Base-by-base conservation (phyloP, 495 filamentous ascomycete species). In the Patellaria atrata region DNA sequence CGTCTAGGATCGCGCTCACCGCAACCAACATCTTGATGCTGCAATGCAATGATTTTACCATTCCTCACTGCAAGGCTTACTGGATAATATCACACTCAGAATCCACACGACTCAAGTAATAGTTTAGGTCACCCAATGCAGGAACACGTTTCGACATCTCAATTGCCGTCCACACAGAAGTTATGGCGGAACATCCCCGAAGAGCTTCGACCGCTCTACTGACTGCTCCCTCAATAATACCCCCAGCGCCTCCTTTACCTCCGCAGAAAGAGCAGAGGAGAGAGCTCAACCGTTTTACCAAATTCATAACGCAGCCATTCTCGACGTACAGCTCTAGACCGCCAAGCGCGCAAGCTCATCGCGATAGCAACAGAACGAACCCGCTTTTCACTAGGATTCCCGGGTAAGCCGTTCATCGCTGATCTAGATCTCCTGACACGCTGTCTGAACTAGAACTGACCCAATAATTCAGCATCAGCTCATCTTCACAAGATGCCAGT, bases 401-500 rank as follows among this genome's bases (percentile, higher is more conserved):
- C 13, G 40, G 44, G 44, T 47, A 35, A 37, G 47, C 39, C 9
- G 11, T 11, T 25, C 11, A 5, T n/a, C 21, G 21, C 17, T 22
- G 8, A n/a, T 16, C 15, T 16, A 1, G 1, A 31, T 16, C 10
- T 31, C 15, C 17, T 1, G 4, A 15, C 14, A 17, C 27, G 28
- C 15, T 10, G 29, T 19, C 3, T n/a, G 27, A 40, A 15, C 18
- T 9, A 11, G 38, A 19, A 35, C 38, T 45, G 44, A 45, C 21
- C 26, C 37, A 24, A 18, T 20, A 23, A 12, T 38, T 17, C 30
- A 50, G 43, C 18, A 44, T 43, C 22, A 45, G 80, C 38, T 72
- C 78, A 17, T 71, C 73, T 27, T 77, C 80, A 4, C 79, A 86
- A 54, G 76, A 82, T 32, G 68, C 75, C 21, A 68, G 70, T 30